These are phyloP conservation scores for Chlorella variabilis DNA, from an alignment of 163 green algal genomes.

Conservation along the genomic window DNA sequence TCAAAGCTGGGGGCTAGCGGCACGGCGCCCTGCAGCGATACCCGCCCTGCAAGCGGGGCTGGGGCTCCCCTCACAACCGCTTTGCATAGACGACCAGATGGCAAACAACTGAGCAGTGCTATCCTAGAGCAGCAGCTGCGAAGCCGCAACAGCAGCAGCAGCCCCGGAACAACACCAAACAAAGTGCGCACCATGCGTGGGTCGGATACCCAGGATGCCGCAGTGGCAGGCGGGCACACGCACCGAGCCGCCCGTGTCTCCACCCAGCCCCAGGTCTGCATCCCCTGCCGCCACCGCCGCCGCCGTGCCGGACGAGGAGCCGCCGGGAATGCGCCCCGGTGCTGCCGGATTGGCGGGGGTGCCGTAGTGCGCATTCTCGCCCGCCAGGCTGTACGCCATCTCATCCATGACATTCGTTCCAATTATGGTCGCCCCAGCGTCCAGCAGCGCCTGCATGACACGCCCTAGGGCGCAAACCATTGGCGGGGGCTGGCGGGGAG, in stretches of 20 bases:
- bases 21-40: constrained; percentile 64
- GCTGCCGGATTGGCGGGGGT: constrained; percentile 88
- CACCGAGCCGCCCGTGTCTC: constrained; percentile 72
- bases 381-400: constrained; percentile 77
- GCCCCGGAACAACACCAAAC: no score
- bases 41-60: no score
- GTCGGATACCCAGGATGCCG: constrained; percentile 85
- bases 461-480: no score
- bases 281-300: constrained; percentile 47
- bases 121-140: no score
- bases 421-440: constrained; percentile 63
- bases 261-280: constrained; percentile 51
- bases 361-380: constrained; percentile 92
- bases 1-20: constrained; percentile 91
- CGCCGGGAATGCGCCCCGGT: constrained; percentile 84
- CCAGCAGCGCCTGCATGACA: constrained; percentile 62
- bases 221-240: constrained; percentile 87
- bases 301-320: constrained; percentile 92
- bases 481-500: no score
- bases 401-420: constrained; percentile 91
- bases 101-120: no score
- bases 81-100: no score
- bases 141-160: no score
- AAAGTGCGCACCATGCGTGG: constrained; percentile 90
- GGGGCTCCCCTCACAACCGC: no score